A percentile compares a stretch with the other conserved stretches of the same genome.
phyloP scores from a whole-genome alignment of 805 yeast genomes.

The Blastobotrys parvus region DNA sequence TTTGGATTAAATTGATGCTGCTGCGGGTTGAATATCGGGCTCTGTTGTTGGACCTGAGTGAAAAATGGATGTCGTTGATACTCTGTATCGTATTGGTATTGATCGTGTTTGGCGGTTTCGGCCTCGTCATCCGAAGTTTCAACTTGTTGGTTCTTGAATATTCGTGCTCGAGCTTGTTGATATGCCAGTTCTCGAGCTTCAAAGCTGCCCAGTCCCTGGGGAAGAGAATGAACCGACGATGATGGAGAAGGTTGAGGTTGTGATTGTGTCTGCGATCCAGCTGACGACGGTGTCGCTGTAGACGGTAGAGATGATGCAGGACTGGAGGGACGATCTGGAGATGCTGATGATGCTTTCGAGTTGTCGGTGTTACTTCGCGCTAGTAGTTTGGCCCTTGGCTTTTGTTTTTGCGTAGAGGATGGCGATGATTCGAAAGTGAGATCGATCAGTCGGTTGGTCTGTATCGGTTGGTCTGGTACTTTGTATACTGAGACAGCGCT shows the following conservation, averaged over 20 bases:
- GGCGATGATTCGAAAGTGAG: conserved; percentile 5
- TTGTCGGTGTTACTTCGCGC: not conserved
- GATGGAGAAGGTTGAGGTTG: not conserved
- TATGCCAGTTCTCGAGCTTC: conserved; percentile 34
- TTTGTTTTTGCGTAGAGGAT: conserved; percentile 1
- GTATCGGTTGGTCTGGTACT: conserved; percentile 11
- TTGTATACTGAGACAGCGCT: conserved; percentile 38
- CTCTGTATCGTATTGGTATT: conserved; percentile 1
- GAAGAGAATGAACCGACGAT: conserved; percentile 1
- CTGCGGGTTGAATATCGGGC: not conserved
- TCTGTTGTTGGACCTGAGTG: not conserved
- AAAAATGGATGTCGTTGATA: conserved; percentile 1
- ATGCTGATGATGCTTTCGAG: not conserved
- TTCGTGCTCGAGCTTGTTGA: conserved; percentile 33
- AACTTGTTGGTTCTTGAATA: conserved; percentile 23
- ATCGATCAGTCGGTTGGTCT: conserved; percentile 6
- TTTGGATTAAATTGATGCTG: not conserved
- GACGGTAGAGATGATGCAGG: no score
- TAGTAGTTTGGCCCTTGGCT: conserved; percentile 2
- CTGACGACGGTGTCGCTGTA: not conserved
- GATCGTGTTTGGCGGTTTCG: not conserved
- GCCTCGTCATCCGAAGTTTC: conserved; percentile 3
- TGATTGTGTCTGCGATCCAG: conserved; percentile 2
- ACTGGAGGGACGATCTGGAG: not conserved
- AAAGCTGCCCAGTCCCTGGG: conserved; percentile 13